Conservation (phyloP, 2,329 filamentous ascomycete genomes). For the Emericellopsis atlantica region DNA sequence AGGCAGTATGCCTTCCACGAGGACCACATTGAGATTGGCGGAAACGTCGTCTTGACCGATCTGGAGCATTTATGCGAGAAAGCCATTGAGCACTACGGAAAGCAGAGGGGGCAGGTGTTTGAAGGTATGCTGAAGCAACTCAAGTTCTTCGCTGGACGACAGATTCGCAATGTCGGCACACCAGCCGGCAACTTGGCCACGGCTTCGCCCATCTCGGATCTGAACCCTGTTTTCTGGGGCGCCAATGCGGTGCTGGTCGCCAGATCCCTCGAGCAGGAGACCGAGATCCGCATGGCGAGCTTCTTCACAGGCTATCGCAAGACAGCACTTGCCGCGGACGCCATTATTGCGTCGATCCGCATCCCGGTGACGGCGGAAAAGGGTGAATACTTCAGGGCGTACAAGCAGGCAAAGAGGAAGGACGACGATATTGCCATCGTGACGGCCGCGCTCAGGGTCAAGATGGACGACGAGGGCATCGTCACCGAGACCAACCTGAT, state of each 20-base stretch:
- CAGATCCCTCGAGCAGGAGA: slow-evolving; percentile 60
- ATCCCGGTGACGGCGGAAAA: slow-evolving; percentile 65
- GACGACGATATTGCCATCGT: slow-evolving; percentile 98
- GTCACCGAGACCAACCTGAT: slow-evolving; percentile 70
- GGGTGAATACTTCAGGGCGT: slow-evolving; percentile 76
- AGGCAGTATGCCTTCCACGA: slow-evolving; percentile 70
- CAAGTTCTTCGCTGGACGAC: slow-evolving; percentile 84
- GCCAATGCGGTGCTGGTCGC: slow-evolving; percentile 73
- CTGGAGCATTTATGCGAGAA: slow-evolving; percentile 74
- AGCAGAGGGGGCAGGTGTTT: slow-evolving; percentile 63
- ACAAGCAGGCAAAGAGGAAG: slow-evolving; percentile 94
- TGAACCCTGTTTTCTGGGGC: slow-evolving; percentile 89
- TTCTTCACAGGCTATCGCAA: slow-evolving; percentile 89
- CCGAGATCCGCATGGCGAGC: slow-evolving; percentile 77
- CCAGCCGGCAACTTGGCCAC: slow-evolving; percentile 91
- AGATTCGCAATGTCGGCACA: slow-evolving; percentile 96
- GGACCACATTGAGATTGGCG: slow-evolving; percentile 79
- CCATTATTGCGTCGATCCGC: slow-evolving; percentile 75
- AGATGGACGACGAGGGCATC: slow-evolving; percentile 52
- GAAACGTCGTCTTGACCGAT: slow-evolving; percentile 86
- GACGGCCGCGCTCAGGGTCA: slow-evolving; percentile 70
- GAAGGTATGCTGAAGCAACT: slow-evolving; percentile 88
- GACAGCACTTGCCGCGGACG: slow-evolving; percentile 70
- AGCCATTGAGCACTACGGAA: slow-evolving; percentile 69
- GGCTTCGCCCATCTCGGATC: slow-evolving; percentile 88